A percentile compares a stretch with the other conserved stretches of the same genome.
phyloP scores from a whole-genome alignment of 352 stramenopile species.

The Pythium plurisporium region DNA sequence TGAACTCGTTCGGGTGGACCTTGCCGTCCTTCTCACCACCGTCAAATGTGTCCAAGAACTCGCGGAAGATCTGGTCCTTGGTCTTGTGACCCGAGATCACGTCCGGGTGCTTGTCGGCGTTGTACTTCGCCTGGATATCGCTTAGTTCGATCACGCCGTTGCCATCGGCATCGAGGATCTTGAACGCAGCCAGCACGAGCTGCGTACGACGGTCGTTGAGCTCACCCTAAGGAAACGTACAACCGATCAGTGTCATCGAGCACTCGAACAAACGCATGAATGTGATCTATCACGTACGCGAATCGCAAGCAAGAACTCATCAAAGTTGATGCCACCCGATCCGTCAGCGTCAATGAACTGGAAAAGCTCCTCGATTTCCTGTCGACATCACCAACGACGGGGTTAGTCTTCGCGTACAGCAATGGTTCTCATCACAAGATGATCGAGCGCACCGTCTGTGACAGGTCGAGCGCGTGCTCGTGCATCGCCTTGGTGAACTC shows the following conservation, averaged over 20 bases:
- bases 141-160: constrained; percentile 71
- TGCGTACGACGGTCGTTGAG: constrained; percentile 71
- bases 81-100: constrained; percentile 73
- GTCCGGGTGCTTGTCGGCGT: constrained; percentile 77
- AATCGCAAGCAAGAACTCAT: constrained; percentile 82
- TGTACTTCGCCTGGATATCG: constrained; percentile 78
- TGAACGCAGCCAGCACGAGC: constrained; percentile 76
- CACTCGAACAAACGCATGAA: too few relatives aligned
- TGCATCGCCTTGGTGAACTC: constrained; percentile 80
- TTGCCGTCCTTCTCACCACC: constrained; percentile 84
- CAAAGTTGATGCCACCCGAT: constrained; percentile 76
- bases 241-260: too few relatives aligned
- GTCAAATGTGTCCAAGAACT: constrained; percentile 87
- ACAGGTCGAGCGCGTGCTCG: constrained; percentile 59
- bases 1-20: constrained; percentile 81
- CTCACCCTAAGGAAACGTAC: too few relatives aligned
- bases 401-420: too few relatives aligned
- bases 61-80: constrained; percentile 63
- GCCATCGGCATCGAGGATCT: constrained; percentile 66
- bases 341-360: constrained; percentile 79
- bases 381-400: too few relatives aligned
- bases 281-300: constrained; percentile 41
- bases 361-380: constrained; percentile 78
- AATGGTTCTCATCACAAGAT: too few relatives aligned
- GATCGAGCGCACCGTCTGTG: constrained; percentile 16